Percentiles rank a stretch among this genome's conserved stretches.
Evolutionary conservation across 352 stramenopile species (phyloP).

Genomic region (Elongisporangium prolatum): DNA sequence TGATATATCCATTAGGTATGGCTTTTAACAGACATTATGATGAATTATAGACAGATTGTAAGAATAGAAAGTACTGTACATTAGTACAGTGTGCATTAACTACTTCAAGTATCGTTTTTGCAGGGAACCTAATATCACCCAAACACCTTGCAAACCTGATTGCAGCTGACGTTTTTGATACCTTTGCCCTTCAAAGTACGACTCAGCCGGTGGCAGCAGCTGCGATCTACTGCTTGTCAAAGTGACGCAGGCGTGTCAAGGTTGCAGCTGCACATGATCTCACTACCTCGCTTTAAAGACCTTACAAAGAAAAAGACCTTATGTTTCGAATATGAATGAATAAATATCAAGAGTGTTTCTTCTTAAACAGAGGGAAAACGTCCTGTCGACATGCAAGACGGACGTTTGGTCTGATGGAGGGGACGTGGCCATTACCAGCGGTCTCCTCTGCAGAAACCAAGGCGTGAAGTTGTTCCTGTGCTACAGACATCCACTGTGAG

Average conservation of each 20-base stretch:
- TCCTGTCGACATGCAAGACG: not conserved
- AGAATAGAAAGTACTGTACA: not conserved
- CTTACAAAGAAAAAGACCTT: too few relatives aligned
- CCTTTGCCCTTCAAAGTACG: not conserved
- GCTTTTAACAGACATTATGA: not conserved
- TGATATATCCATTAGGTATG: not conserved
- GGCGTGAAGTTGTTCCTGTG: not conserved
- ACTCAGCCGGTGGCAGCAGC: not conserved
- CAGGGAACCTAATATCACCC: not conserved
- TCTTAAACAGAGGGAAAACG: not conserved
- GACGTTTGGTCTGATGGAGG: not conserved
- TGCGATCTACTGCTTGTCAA: not conserved
- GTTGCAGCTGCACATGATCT: not conserved
- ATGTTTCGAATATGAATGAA: too few relatives aligned
- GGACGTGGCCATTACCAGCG: not conserved
- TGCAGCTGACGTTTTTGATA: not conserved
- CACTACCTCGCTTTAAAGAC: not conserved
- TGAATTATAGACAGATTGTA: not conserved
- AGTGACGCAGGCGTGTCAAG: not conserved
- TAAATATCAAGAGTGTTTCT: too few relatives aligned
- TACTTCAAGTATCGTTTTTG: not conserved
- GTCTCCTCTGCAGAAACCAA: not conserved
- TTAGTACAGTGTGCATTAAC: not conserved
- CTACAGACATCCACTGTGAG: not conserved
- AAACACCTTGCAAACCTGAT: not conserved